These are phyloP conservation scores for Ilyonectria sp. DNA, from an alignment of 2,329 filamentous ascomycete genomes.

Conservation along the genomic window DNA sequence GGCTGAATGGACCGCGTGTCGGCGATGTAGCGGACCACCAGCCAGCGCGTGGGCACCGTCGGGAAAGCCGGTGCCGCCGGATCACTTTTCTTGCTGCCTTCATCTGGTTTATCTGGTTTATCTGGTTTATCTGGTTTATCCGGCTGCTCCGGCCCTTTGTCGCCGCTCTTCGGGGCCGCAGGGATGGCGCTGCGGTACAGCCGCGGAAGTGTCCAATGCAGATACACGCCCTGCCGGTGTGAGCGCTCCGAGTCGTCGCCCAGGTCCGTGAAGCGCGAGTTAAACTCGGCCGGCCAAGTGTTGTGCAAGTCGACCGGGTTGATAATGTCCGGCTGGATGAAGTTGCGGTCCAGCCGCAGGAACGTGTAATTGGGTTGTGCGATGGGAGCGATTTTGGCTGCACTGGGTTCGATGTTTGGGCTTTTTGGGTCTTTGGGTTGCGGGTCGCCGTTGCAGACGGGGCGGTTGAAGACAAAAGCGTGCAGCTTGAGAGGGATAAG, in stretches of 20 bases:
- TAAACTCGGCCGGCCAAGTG: background rate
- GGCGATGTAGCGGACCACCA: background rate
- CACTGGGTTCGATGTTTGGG: no score
- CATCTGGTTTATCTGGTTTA: no score
- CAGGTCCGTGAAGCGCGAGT: constrained; percentile 9
- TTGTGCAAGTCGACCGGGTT: constrained; percentile 3
- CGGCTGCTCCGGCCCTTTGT: background rate
- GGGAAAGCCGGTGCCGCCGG: background rate
- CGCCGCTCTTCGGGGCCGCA: background rate
- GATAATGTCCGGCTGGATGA: constrained; percentile 6
- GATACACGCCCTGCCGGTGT: background rate
- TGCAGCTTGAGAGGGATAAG: no score
- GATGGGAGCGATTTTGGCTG: no score
- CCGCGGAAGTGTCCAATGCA: constrained; percentile 10
- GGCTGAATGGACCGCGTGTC: background rate
- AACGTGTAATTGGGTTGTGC: constrained; percentile 15
- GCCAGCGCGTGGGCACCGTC: background rate
- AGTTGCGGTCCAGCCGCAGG: background rate
- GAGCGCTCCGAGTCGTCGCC: background rate
- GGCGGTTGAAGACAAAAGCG: no score
- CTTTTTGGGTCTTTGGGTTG: no score
- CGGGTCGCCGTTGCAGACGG: no score
- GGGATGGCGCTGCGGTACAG: background rate
- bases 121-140: background rate
- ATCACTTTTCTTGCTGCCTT: no score